Conservation (phyloP, 2,329 filamentous ascomycete genomes). For the Didymellaceae sp. region DNA sequence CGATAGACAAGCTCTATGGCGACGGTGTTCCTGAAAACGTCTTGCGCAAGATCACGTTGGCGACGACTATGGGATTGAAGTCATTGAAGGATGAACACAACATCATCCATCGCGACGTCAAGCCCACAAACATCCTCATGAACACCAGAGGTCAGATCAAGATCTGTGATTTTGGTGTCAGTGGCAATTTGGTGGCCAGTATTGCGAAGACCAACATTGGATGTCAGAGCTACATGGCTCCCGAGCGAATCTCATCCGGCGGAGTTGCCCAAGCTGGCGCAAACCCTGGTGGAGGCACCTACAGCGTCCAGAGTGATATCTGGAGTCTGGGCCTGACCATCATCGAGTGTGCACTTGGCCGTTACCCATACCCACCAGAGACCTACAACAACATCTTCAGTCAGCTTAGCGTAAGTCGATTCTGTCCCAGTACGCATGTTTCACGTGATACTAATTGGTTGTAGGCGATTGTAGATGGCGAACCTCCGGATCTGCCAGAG, state of each 20-base stretch:
- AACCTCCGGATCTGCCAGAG: slow-evolving; percentile 85
- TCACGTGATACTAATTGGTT: slow-evolving; percentile 3
- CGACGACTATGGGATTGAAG: slow-evolving; percentile 90
- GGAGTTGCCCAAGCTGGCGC: slow-evolving; percentile 74
- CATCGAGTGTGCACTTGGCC: slow-evolving; percentile 93
- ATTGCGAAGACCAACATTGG: slow-evolving; percentile 99
- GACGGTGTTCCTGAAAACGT: slow-evolving; percentile 90
- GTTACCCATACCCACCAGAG: slow-evolving; percentile 95
- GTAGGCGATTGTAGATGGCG: slow-evolving; percentile 95
- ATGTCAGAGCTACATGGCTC: slow-evolving; percentile 99
- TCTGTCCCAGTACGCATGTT: background rate
- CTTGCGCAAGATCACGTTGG: slow-evolving; percentile 86
- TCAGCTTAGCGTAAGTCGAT: slow-evolving; percentile 81
- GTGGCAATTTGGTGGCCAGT: slow-evolving; percentile 93
- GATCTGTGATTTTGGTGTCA: slow-evolving; percentile 98
- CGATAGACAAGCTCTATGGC: slow-evolving; percentile 92
- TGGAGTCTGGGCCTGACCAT: slow-evolving; percentile 95
- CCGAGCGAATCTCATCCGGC: slow-evolving; percentile 90
- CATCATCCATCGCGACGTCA: slow-evolving; percentile 98
- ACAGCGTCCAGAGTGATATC: slow-evolving; percentile 97
- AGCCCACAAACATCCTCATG: slow-evolving; percentile 96
- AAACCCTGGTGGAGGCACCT: slow-evolving; percentile 78
- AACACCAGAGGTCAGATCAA: slow-evolving; percentile 93
- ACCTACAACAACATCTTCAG: slow-evolving; percentile 99
- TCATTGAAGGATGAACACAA: slow-evolving; percentile 96